A percentile compares a stretch with the other conserved stretches of the same genome.
Conservation (phyloP, 768 basidiomycete genomes). For the Trametes gibbosa region DNA sequence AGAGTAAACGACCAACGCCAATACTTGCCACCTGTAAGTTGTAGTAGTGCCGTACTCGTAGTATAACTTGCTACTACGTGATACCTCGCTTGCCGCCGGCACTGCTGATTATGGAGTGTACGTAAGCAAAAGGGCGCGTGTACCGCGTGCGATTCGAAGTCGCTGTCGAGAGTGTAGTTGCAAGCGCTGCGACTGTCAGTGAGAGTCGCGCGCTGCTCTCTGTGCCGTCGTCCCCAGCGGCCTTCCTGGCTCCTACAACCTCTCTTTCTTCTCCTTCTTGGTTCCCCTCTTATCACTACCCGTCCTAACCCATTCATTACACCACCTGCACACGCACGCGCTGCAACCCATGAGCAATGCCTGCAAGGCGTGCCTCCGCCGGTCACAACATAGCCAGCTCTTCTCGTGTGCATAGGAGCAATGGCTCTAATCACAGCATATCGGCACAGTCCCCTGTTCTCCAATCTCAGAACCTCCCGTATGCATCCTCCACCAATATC, state of each 20-base stretch:
- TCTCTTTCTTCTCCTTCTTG: constrained; percentile 3
- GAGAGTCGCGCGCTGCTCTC: constrained; percentile 4
- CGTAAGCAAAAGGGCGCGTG: constrained; percentile 10
- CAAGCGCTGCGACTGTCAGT: not conserved
- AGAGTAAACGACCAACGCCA: no score
- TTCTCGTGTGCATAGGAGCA: constrained; percentile 57
- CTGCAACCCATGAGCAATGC: constrained; percentile 34
- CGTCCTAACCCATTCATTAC: not conserved
- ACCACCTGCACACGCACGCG: constrained; percentile 14
- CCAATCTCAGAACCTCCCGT: constrained; percentile 26
- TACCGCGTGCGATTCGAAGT: constrained; percentile 12
- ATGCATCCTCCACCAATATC: constrained; percentile 29
- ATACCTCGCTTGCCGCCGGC: not conserved
- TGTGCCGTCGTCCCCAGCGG: constrained; percentile 3
- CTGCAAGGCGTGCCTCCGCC: constrained; percentile 63
- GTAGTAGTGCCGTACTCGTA: no score
- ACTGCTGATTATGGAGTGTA: constrained; percentile 5
- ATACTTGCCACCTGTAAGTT: no score
- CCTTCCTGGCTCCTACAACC: constrained; percentile 2
- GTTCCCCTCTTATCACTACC: not conserved
- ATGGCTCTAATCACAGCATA: constrained; percentile 47
- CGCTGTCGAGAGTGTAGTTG: not conserved
- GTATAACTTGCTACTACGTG: no score
- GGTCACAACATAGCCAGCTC: constrained; percentile 36
- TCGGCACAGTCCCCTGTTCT: constrained; percentile 19